These are phyloP conservation scores for Neobulgaria alba DNA, from an alignment of 2,329 filamentous ascomycete genomes.

Conservation along the genomic window DNA sequence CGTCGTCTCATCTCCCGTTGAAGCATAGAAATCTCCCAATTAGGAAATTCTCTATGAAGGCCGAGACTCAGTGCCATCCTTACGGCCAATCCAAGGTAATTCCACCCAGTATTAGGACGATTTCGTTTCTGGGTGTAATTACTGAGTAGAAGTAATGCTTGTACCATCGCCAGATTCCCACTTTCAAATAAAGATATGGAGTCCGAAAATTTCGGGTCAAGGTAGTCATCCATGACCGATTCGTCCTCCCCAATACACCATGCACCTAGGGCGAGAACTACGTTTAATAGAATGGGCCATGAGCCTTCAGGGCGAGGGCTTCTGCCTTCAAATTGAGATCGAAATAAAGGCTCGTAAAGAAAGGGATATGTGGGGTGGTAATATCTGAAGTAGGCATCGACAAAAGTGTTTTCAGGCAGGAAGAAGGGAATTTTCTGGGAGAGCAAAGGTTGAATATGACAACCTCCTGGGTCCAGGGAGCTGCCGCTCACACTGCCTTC, in stretches of 20 bases:
- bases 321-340: conserved; percentile 10
- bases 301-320: conserved; percentile 11
- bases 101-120: conserved; percentile 43
- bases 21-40: conserved; percentile 24
- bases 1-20: conserved; percentile 31
- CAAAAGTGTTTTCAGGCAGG: conserved; percentile 3
- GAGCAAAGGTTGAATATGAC: neutral
- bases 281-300: conserved; percentile 16
- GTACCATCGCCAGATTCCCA: conserved; percentile 38
- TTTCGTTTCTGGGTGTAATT: conserved; percentile 43
- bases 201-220: conserved; percentile 5
- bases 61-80: conserved; percentile 43
- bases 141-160: conserved; percentile 35
- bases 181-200: conserved; percentile 30
- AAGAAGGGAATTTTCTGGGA: neutral
- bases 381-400: conserved; percentile 15
- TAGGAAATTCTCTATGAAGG: conserved; percentile 37
- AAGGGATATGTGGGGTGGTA: conserved; percentile 17
- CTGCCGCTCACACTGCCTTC: neutral
- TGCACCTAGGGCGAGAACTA: conserved; percentile 14
- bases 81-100: conserved; percentile 41
- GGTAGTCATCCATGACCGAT: conserved; percentile 9
- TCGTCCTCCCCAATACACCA: conserved; percentile 12
- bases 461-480: neutral
- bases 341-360: conserved; percentile 15